A percentile compares a stretch with the other conserved stretches of the same genome.
Conservation (phyloP, 768 basidiomycete genomes). For the Leccinum barrowsii region DNA sequence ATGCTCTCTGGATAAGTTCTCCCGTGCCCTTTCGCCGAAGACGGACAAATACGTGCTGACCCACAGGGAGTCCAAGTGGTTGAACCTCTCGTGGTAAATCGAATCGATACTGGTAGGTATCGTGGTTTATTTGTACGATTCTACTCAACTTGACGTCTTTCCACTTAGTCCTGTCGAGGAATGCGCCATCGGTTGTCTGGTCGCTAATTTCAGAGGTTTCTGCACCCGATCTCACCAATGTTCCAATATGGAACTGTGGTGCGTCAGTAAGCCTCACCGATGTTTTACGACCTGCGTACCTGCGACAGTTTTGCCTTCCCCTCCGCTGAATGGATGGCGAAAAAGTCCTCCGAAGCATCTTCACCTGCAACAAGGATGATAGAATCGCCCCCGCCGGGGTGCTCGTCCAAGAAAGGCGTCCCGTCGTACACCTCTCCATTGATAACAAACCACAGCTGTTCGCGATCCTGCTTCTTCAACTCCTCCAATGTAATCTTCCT, state of each 20-base stretch:
- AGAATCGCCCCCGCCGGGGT: conserved; percentile 56
- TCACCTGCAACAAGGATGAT: conserved; percentile 54
- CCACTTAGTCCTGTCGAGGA: conserved; percentile 49
- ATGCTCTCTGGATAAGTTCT: conserved; percentile 53
- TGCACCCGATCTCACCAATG: conserved; percentile 27
- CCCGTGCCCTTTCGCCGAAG: conserved; percentile 38
- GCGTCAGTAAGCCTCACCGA: conserved; percentile 6
- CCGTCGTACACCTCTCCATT: conserved; percentile 56
- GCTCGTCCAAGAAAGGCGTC: conserved; percentile 47
- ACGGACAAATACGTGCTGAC: conserved; percentile 57
- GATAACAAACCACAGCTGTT: conserved; percentile 50
- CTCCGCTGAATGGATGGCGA: conserved; percentile 58
- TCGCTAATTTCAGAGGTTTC: not conserved
- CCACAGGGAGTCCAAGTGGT: conserved; percentile 51
- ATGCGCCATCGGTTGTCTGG: conserved; percentile 17
- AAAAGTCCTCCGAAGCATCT: conserved; percentile 62
- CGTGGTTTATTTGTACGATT: conserved; percentile 42
- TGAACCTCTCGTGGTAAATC: conserved; percentile 39
- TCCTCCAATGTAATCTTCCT: conserved; percentile 45
- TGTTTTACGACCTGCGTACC: conserved; percentile 17
- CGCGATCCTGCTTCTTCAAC: conserved; percentile 35
- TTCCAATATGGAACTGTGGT: conserved; percentile 46
- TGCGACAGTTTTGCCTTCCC: conserved; percentile 44
- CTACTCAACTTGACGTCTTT: conserved; percentile 39
- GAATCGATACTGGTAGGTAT: conserved; percentile 51